These are phyloP conservation scores for Epichloe uncinata DNA, from an alignment of 2,329 filamentous ascomycete genomes.

Conservation along the genomic window DNA sequence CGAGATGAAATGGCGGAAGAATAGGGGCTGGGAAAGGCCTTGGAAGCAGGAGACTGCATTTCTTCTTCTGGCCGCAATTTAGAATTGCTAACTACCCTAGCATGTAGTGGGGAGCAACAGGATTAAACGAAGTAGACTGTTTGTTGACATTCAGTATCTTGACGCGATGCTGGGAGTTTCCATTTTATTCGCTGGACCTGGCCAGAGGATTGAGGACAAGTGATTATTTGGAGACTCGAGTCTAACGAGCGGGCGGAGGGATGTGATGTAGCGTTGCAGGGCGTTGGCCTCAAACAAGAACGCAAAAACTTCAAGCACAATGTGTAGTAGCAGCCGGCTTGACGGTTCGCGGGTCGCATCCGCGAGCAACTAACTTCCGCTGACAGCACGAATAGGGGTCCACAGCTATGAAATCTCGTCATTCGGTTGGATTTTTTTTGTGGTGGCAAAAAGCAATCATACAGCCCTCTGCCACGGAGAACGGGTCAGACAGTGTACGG, in stretches of 20 bases:
- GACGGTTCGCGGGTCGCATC: background rate
- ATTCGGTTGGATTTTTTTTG: background rate
- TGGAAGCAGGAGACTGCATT: background rate
- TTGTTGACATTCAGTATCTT: background rate
- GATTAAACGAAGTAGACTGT: background rate
- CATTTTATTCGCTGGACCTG: too few relatives aligned
- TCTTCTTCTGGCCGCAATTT: background rate
- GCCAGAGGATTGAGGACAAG: too few relatives aligned
- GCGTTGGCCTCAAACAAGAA: background rate
- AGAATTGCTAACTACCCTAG: background rate
- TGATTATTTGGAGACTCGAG: background rate
- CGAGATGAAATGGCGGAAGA: conserved; percentile 16
- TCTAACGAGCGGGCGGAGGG: too few relatives aligned
- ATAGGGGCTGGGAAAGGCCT: conserved; percentile 1
- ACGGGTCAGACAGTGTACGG: background rate
- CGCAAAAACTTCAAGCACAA: too few relatives aligned
- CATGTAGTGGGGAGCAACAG: background rate
- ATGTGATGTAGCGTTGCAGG: background rate
- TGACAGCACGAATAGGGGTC: background rate
- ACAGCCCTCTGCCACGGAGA: background rate
- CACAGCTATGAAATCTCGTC: background rate
- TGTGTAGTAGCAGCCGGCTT: background rate
- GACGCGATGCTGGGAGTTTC: background rate
- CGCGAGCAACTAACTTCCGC: background rate
- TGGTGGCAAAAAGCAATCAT: background rate